Conservation (phyloP, 2,329 filamentous ascomycete species). For the Colletotrichum costaricense region DNA sequence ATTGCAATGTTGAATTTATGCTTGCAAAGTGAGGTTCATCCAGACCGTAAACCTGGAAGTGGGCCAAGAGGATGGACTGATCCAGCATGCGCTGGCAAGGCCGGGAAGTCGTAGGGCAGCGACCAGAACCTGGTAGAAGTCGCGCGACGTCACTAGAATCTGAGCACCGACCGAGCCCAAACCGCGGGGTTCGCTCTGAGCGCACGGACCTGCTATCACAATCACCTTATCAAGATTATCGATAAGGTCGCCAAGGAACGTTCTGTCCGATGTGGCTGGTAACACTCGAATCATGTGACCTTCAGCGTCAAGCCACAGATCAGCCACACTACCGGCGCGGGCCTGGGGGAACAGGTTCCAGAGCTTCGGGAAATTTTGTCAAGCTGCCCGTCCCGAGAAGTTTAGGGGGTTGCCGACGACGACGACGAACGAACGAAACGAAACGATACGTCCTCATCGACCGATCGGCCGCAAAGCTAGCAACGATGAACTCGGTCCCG, state of each 20-base stretch:
- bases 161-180: slow-evolving; percentile 22
- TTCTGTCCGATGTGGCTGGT: background rate
- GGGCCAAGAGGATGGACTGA: slow-evolving; percentile 32
- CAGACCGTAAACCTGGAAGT: slow-evolving; percentile 29
- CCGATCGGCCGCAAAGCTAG: slow-evolving; percentile 7
- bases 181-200: slow-evolving; percentile 30
- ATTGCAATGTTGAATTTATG: slow-evolving; percentile 26
- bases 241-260: background rate
- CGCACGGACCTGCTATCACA: background rate
- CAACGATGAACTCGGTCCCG: slow-evolving; percentile 51
- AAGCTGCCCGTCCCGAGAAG: background rate
- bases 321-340: slow-evolving; percentile 29
- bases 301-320: background rate
- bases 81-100: slow-evolving; percentile 22
- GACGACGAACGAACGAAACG: slow-evolving; percentile 24
- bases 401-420: slow-evolving; percentile 16
- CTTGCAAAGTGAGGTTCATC: slow-evolving; percentile 8
- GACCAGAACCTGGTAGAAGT: slow-evolving; percentile 40
- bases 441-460: background rate
- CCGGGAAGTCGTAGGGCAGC: slow-evolving; percentile 37
- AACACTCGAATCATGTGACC: background rate
- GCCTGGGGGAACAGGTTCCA: slow-evolving; percentile 4
- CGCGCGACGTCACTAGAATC: slow-evolving; percentile 41
- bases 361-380: slow-evolving; percentile 37
- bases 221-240: background rate